Base-by-base conservation (phyloP, 176 grass and related monocot genomes). In the Oryza officinalis region DNA sequence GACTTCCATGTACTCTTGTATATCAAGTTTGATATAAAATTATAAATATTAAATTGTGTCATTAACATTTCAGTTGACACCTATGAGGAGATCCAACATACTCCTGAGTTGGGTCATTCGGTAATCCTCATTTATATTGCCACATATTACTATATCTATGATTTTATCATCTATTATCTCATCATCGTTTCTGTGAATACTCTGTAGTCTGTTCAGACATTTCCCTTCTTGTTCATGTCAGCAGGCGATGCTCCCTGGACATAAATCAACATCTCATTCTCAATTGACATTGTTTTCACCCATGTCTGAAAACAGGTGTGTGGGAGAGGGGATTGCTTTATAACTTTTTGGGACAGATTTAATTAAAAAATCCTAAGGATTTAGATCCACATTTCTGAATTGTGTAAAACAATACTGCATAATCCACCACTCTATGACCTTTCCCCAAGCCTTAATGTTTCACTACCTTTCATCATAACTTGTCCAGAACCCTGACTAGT, bases 191-290 rank as follows among this genome's bases (percentile, higher is more conserved):
- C 17, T 70, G 2, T 0, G 4, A 77, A 77, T 32, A 69, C 57
- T 33, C 63, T 54, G 4, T 47, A 82, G 20, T 31, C 7, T 69
- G 28, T 49, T 22, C 17, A 79, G 37, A 6, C 33, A 84, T 57
- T 69, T 57, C 26, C 72, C 33, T 33, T 71, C 32, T 7, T 38
- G 49, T 79, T 54, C 20, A 74, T 45, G 15, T 30, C 1, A 78
- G 63, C 27, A 85, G 27, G 6, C 46, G 8, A 17, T 46, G 8
- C 15, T 28, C 44, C 6, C 11, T 4, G 47, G 27, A 20, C 12
- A 79, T 33, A 30, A 69, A 80, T 38, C 33, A 57, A 70, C 45
- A 69, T 27, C 20, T 23, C 32, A 69, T 81, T 81, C 12, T 76
- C 47, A 30, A 67, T 67, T 7, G 26, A 50, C 2, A n/a, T 38